A percentile compares a stretch with the other conserved stretches of the same genome.
Conservation (phyloP, 129 eudicot species). For the Glebionis coronaria region DNA sequence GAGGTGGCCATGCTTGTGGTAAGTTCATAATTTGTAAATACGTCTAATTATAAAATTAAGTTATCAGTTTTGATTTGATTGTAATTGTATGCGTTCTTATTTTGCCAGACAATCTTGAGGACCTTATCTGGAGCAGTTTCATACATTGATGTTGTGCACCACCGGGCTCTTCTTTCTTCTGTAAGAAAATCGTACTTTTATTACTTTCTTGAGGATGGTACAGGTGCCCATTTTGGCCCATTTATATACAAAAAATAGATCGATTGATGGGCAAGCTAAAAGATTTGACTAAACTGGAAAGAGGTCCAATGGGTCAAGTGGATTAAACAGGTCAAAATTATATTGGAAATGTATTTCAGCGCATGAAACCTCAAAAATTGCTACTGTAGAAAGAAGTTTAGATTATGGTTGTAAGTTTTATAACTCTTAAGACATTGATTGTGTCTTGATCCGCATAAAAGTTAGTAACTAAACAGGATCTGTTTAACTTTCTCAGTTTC, state of each 20-base stretch:
- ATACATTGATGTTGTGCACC: slow-evolving; percentile 59
- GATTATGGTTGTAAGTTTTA: not conserved
- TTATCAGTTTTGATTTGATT: not conserved
- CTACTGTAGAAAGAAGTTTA: not conserved
- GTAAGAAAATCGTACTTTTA: slow-evolving; percentile 40
- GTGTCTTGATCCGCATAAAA: not conserved
- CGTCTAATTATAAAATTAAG: not conserved
- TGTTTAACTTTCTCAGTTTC: slow-evolving; percentile 4
- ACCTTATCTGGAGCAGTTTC: slow-evolving; percentile 77
- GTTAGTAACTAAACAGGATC: not conserved
- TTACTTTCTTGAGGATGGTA: not conserved
- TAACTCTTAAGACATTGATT: no score
- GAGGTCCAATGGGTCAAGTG: not conserved
- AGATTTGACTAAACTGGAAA: not conserved
- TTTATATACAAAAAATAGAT: no score
- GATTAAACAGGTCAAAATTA: not conserved
- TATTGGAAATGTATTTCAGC: not conserved
- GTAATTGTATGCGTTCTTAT: not conserved
- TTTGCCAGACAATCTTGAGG: slow-evolving; percentile 68
- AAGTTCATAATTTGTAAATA: slow-evolving; percentile 21
- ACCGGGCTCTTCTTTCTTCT: slow-evolving; percentile 57
- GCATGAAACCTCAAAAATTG: not conserved
- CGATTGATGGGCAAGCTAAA: no score
- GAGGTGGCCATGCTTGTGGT: slow-evolving; percentile 92
- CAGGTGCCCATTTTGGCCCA: no score